Evolutionary conservation across 2,329 filamentous ascomycete species (phyloP).

Genomic region (Neofusicoccum sp.): DNA sequence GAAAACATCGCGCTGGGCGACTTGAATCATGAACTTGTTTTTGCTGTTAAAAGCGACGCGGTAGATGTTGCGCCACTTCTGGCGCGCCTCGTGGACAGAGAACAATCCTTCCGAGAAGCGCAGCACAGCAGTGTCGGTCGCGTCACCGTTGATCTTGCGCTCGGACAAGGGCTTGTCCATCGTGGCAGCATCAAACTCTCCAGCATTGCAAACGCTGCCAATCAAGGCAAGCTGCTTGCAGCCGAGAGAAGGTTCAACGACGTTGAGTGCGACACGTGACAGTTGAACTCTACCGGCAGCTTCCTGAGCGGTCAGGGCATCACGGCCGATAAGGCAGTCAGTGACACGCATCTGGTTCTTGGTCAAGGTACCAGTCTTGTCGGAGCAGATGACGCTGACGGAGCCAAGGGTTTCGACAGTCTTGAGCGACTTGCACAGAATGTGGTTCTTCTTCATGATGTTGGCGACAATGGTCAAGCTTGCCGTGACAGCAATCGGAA

Average conservation of each 20-base stretch:
- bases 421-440: constrained; percentile 78
- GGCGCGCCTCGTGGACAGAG: constrained; percentile 61
- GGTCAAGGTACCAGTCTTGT: constrained; percentile 75
- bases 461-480: constrained; percentile 76
- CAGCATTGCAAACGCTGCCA: constrained; percentile 72
- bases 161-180: constrained; percentile 60
- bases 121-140: constrained; percentile 74
- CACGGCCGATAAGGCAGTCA: constrained; percentile 63
- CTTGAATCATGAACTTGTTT: constrained; percentile 79
- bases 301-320: constrained; percentile 24
- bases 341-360: constrained; percentile 74
- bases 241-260: constrained; percentile 47
- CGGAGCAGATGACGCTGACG: constrained; percentile 74
- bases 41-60: constrained; percentile 73
- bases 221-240: constrained; percentile 61
- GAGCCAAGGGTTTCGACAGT: constrained; percentile 76
- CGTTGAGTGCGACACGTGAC: constrained; percentile 16
- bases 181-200: constrained; percentile 71
- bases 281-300: constrained; percentile 15
- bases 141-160: constrained; percentile 71
- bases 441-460: constrained; percentile 74
- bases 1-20: constrained; percentile 30
- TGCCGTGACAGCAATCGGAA: constrained; percentile 47
- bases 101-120: constrained; percentile 70
- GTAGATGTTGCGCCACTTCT: constrained; percentile 66